Percentiles rank a stretch among this genome's conserved stretches.
phyloP scores from a whole-genome alignment of 805 yeast genomes.

The Saccharomyces eubayanus region DNA sequence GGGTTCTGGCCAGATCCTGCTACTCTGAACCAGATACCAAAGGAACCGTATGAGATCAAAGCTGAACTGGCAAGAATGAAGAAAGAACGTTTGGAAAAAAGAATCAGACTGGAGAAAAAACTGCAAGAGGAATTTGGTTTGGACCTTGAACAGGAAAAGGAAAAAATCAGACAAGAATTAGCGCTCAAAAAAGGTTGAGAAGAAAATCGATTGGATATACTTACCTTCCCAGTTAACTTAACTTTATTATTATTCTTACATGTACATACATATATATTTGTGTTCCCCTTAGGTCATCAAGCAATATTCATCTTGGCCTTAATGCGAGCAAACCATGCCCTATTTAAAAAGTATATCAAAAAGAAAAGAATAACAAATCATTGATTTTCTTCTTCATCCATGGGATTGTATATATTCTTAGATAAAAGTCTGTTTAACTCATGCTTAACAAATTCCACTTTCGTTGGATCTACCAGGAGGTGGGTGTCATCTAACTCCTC shows the following conservation, averaged over 20 bases:
- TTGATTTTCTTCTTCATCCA: slow-evolving; percentile 55
- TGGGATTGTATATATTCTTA: slow-evolving; percentile 76
- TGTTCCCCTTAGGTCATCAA: neutral
- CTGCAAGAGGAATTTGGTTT: slow-evolving; percentile 62
- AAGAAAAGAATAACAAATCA: neutral
- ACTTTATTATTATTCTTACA: neutral
- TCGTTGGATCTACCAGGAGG: slow-evolving; percentile 66
- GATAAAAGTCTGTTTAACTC: slow-evolving; percentile 72
- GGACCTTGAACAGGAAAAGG: slow-evolving; percentile 40
- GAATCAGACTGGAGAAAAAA: slow-evolving; percentile 62
- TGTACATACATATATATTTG: slow-evolving; percentile 2
- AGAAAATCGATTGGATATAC: neutral
- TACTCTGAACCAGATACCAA: slow-evolving; percentile 82
- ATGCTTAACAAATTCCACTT: slow-evolving; percentile 64
- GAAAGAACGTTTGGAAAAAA: slow-evolving; percentile 63
- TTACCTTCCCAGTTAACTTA: neutral
- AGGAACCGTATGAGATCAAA: slow-evolving; percentile 84
- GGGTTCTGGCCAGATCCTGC: slow-evolving; percentile 98
- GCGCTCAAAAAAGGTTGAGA: slow-evolving; percentile 2
- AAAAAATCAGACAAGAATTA: slow-evolving; percentile 26
- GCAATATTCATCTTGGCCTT: neutral
- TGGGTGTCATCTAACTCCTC: slow-evolving; percentile 90
- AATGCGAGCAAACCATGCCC: neutral
- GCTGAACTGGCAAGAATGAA: slow-evolving; percentile 86
- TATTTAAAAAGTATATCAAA: neutral